Evolutionary conservation across 768 basidiomycete genomes (phyloP).

Genomic region (Leucosporidium yakuticum): DNA sequence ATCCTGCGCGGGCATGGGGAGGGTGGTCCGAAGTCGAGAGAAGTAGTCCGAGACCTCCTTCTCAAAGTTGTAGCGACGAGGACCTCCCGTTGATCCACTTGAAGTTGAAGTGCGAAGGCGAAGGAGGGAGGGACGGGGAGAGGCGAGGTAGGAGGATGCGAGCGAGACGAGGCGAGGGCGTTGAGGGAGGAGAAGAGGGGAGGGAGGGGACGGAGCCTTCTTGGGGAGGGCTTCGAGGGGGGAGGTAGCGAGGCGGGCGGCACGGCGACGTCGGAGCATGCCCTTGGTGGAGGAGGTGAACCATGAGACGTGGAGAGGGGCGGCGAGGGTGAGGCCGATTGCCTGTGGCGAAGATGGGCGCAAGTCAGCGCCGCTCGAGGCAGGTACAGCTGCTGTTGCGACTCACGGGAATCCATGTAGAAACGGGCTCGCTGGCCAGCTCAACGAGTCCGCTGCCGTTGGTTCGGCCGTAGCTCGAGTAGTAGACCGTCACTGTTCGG

Average conservation of each 20-base stretch:
- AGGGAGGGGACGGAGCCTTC: background rate
- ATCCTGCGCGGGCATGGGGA: too few species aligned
- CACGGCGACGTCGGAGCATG: background rate
- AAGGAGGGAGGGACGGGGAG: background rate
- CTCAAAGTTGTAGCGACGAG: too few species aligned
- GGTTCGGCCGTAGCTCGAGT: background rate
- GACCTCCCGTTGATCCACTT: too few species aligned
- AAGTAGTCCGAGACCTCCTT: too few species aligned
- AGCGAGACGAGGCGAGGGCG: background rate
- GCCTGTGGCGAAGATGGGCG: background rate
- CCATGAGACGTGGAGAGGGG: slow-evolving; percentile 7
- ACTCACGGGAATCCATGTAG: too few species aligned
- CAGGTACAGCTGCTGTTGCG: background rate
- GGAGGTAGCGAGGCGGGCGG: background rate
- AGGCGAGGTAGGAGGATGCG: slow-evolving; percentile 1
- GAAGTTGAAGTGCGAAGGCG: background rate
- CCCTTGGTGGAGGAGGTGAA: slow-evolving; percentile 3
- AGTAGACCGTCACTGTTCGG: background rate
- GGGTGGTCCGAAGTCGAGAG: too few species aligned
- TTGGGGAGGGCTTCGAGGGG: background rate
- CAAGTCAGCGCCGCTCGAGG: background rate
- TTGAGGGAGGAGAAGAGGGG: slow-evolving; percentile 2
- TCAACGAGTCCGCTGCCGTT: background rate
- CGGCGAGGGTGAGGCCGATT: slow-evolving; percentile 2
- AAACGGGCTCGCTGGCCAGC: too few species aligned